Evolutionary conservation across 2,329 filamentous ascomycete species (phyloP).

Genomic region (Fusarium acutatum): DNA sequence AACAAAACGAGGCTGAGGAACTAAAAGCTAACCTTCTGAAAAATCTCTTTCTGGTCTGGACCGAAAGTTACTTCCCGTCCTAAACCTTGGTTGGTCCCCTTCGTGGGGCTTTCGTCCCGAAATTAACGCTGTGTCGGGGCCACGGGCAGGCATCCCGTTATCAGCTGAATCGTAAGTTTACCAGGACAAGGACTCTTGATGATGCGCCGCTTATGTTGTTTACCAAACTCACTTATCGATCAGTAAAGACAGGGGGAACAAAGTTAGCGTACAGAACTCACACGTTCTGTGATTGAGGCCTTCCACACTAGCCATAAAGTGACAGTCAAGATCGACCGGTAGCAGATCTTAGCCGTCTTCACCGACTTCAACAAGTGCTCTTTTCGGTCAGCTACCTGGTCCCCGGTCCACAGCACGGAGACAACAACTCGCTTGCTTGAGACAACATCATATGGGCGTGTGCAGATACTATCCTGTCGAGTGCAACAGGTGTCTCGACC

Average conservation of each 20-base stretch:
- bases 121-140: neutral
- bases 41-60: neutral
- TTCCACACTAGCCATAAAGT: neutral
- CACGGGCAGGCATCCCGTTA: neutral
- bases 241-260: neutral
- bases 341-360: neutral
- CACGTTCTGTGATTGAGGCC: neutral
- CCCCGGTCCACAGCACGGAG: neutral
- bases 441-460: neutral
- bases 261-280: neutral
- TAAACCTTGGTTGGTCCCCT: neutral
- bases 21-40: too few species aligned
- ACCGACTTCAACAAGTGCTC: neutral
- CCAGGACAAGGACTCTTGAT: neutral
- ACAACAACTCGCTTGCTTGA: neutral
- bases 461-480: neutral
- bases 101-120: neutral
- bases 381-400: neutral
- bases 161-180: neutral
- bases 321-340: neutral
- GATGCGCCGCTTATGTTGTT: neutral
- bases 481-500: neutral
- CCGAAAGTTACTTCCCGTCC: neutral
- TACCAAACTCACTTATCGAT: neutral
- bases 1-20: neutral